A percentile compares a stretch with the other conserved stretches of the same genome.
phyloP scores from a whole-genome alignment of 1,284 basidiomycete genomes.

The Anthracocystis panici-leucophaei region DNA sequence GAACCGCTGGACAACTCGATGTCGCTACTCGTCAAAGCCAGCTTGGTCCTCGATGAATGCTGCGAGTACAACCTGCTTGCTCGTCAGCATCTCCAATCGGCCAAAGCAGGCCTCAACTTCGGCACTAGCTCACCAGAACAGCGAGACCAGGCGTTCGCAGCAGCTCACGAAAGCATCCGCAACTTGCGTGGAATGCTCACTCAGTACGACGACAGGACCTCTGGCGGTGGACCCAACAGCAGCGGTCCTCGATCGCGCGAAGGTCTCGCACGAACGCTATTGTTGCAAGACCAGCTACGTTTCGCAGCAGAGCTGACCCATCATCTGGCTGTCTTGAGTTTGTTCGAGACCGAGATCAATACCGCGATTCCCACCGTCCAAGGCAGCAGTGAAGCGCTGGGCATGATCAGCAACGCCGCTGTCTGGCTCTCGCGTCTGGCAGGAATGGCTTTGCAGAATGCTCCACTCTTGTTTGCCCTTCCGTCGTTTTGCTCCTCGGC shows the following conservation, averaged over 20 bases:
- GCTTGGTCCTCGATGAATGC: constrained; percentile 33
- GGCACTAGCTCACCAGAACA: background rate
- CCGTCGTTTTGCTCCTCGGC: constrained; percentile 28
- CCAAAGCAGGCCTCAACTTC: background rate
- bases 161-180: constrained; percentile 29
- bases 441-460: constrained; percentile 19
- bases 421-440: constrained; percentile 35
- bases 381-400: constrained; percentile 9
- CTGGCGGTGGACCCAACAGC: background rate
- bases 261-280: constrained; percentile 1
- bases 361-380: constrained; percentile 1
- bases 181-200: constrained; percentile 39
- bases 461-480: constrained; percentile 9
- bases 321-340: constrained; percentile 28
- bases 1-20: constrained; percentile 18
- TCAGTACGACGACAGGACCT: constrained; percentile 23
- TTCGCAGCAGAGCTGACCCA: constrained; percentile 38
- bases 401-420: constrained; percentile 31
- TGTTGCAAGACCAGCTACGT: constrained; percentile 24
- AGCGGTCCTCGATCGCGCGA: constrained; percentile 12
- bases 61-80: constrained; percentile 12
- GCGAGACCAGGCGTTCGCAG: constrained; percentile 6
- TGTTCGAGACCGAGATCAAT: constrained; percentile 30
- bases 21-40: constrained; percentile 28
- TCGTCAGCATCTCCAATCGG: background rate